Evolutionary conservation across 192 early-diverging fungal species (phyloP).

Genomic region (Podila epigama): DNA sequence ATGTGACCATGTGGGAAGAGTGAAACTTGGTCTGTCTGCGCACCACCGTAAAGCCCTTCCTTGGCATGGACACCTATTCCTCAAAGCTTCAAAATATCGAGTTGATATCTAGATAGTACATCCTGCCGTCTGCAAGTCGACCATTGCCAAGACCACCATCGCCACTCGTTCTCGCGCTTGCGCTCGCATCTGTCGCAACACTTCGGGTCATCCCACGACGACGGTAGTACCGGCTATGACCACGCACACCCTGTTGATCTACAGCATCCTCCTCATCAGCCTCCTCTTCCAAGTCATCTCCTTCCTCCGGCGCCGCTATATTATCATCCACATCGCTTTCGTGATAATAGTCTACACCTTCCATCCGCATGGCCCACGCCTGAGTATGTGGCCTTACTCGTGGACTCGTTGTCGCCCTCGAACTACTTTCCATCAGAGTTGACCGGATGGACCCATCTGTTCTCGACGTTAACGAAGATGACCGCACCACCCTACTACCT

Average conservation of each 20-base stretch:
- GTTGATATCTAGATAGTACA: too few species aligned
- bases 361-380: slow-evolving; percentile 16
- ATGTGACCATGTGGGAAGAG: too few species aligned
- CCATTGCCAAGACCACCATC: neutral
- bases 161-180: neutral
- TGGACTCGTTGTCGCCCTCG: neutral
- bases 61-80: too few species aligned
- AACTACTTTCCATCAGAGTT: neutral
- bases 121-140: too few species aligned
- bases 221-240: neutral
- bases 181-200: too few species aligned
- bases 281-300: neutral
- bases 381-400: neutral
- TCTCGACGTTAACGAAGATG: neutral
- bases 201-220: too few species aligned
- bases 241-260: neutral
- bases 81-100: too few species aligned
- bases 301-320: neutral
- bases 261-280: neutral
- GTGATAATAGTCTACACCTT: slow-evolving; percentile 4
- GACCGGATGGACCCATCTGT: neutral
- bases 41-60: too few species aligned
- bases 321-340: slow-evolving; percentile 18
- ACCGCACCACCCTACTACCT: too few species aligned
- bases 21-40: too few species aligned